phyloP scores from a whole-genome alignment of 495 filamentous ascomycete species.

The Xanthoparmelia taractica region DNA sequence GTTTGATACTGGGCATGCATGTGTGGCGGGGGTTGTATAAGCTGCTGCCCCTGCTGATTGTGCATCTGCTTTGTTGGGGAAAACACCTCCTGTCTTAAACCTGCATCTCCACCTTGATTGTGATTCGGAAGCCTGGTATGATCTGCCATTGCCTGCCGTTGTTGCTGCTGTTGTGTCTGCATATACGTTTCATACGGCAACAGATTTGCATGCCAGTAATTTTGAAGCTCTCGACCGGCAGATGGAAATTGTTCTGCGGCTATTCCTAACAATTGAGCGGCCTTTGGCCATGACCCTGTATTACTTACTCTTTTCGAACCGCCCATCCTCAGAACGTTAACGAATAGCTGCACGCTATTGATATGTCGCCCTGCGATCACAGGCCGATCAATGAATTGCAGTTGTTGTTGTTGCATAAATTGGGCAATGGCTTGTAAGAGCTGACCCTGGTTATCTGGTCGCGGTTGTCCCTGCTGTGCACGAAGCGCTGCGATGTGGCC shows the following conservation, averaged over 20 bases:
- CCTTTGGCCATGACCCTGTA: constrained; percentile 60
- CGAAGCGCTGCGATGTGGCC: constrained; percentile 43
- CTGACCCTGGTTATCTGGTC: constrained; percentile 51
- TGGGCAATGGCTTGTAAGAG: constrained; percentile 66
- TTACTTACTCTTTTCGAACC: constrained; percentile 68
- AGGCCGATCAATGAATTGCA: constrained; percentile 63
- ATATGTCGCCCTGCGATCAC: constrained; percentile 61
- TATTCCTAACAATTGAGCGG: constrained; percentile 62
- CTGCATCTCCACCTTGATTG: constrained; percentile 24
- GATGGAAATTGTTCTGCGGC: constrained; percentile 55
- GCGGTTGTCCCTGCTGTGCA: constrained; percentile 56
- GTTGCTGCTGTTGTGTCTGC: constrained; percentile 52
- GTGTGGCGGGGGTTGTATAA: constrained; percentile 34
- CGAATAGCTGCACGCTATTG: constrained; percentile 67
- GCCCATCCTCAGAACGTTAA: constrained; percentile 62
- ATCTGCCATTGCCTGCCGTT: constrained; percentile 30
- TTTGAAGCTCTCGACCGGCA: constrained; percentile 59
- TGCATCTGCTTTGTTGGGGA: constrained; percentile 40
- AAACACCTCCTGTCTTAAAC: constrained; percentile 24
- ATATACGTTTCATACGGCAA: constrained; percentile 67
- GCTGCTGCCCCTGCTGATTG: constrained; percentile 42
- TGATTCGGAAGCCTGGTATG: constrained; percentile 16
- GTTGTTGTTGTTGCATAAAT: constrained; percentile 63
- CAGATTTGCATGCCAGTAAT: constrained; percentile 67
- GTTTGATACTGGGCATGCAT: constrained; percentile 25